Conservation (phyloP, 2,329 filamentous ascomycete genomes). For the Proliferodiscus dingleyae region DNA sequence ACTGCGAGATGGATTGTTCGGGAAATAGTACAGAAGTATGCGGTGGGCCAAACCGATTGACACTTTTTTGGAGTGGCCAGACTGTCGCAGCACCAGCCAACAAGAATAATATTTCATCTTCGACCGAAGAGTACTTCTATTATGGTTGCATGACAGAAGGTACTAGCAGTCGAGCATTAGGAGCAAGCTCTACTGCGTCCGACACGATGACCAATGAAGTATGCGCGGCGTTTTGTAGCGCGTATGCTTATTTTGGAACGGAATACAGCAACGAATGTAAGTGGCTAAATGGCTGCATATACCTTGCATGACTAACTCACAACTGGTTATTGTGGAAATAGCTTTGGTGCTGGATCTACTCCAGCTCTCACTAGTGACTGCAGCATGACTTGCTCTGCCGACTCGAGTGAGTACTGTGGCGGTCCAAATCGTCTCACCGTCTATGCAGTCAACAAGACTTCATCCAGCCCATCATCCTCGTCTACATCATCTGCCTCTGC, state of each 20-base stretch:
- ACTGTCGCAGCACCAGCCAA: slow-evolving; percentile 33
- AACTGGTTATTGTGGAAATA: slow-evolving; percentile 26
- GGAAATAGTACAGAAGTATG: slow-evolving; percentile 32
- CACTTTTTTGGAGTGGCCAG: slow-evolving; percentile 27
- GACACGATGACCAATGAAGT: slow-evolving; percentile 28
- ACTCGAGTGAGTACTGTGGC: slow-evolving; percentile 33
- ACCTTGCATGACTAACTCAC: not conserved
- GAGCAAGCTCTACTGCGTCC: slow-evolving; percentile 18
- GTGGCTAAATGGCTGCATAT: slow-evolving; percentile 6
- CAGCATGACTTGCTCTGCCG: slow-evolving; percentile 27
- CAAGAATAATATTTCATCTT: slow-evolving; percentile 37
- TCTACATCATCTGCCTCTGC: not conserved
- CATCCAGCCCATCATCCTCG: slow-evolving; percentile 4
- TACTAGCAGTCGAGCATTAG: slow-evolving; percentile 39
- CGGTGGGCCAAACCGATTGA: slow-evolving; percentile 30
- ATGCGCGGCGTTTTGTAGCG: slow-evolving; percentile 23
- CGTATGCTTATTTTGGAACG: slow-evolving; percentile 26
- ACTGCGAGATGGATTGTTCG: slow-evolving; percentile 26
- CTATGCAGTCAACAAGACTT: slow-evolving; percentile 14
- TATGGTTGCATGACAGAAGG: slow-evolving; percentile 48
- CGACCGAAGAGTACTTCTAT: slow-evolving; percentile 40
- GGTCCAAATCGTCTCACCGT: slow-evolving; percentile 20
- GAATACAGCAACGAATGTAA: slow-evolving; percentile 28
- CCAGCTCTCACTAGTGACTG: slow-evolving; percentile 18
- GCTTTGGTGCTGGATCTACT: slow-evolving; percentile 19